Evolutionary conservation across 2,329 filamentous ascomycete genomes (phyloP), one percentile per base, ranked within the genome.

Genomic region (Fusarium veterinarium): DNA sequence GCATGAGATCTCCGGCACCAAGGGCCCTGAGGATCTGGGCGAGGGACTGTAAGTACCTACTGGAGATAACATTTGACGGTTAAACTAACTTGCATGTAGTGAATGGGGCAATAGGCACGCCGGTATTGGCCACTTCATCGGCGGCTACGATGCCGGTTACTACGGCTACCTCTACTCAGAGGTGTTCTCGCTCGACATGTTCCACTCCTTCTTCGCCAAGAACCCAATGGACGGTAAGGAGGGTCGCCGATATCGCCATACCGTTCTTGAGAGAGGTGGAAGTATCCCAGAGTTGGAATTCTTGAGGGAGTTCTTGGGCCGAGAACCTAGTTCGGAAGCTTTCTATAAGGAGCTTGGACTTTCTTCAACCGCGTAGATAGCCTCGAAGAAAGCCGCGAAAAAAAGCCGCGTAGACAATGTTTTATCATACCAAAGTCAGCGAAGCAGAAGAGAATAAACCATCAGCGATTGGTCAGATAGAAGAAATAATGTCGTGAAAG

Each of bases 141-240:
- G 93, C 59, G 93, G 93, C 4, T 96, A 96, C 78, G 93, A 95
- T 80, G 93, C 93, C 35, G 93, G 93, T 46, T 95, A 95, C 84
- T 96, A 96, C 81, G 90, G 90, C 76, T 92, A 92, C 79, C 83
- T 92, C 38, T 92, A 89, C 71, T 94, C 91, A 2, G 89, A 94
- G 80, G 94, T 96, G 23, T 96, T 95, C 83, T 93, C 91, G 28
- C 89, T 92, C 31, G 93, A 97, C 81, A 95, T 97, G 93, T 97
- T 95, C 86, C 91, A 93, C 82, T 88, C 88, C 0, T 91, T 93
- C 51, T 96, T 96, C 84, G 91, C 92, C 84, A 86, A 89, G 75
- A 86, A 95, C 79, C 93, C 93, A 0, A 95, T 95, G 93, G 89
- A 95, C 80, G 87, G 86, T 37, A 88, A 88, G 73, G 90, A 94